A percentile compares a stretch with the other conserved stretches of the same genome.
Evolutionary conservation across 768 basidiomycete species (phyloP).

Genomic region (Tephrocybe sp.): DNA sequence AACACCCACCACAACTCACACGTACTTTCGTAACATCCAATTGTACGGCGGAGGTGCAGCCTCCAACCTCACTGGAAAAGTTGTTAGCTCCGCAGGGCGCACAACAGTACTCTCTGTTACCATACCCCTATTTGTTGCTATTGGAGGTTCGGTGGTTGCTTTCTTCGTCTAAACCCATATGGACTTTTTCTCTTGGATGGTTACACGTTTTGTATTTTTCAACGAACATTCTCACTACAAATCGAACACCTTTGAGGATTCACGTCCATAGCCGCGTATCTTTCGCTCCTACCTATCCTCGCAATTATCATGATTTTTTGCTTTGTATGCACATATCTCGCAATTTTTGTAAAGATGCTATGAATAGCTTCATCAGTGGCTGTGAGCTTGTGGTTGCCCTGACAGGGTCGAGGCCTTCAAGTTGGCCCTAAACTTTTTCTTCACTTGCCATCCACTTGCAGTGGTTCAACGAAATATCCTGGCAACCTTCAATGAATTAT

Average conservation of each 20-base stretch:
- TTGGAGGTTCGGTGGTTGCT: slow-evolving; percentile 9
- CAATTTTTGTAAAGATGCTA: too few species aligned
- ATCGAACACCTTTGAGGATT: too few species aligned
- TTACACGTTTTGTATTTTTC: background rate
- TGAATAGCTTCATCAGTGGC: slow-evolving; percentile 1
- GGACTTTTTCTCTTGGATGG: background rate
- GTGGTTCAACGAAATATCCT: too few species aligned
- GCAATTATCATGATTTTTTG: too few species aligned
- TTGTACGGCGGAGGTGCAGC: slow-evolving; percentile 57
- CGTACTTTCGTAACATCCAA: slow-evolving; percentile 75
- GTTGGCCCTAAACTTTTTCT: background rate
- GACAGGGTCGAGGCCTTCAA: too few species aligned
- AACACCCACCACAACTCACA: slow-evolving; percentile 62
- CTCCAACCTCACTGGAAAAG: slow-evolving; percentile 44
- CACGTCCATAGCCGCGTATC: too few species aligned
- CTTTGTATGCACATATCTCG: too few species aligned
- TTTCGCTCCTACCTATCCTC: too few species aligned
- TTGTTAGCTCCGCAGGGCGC: slow-evolving; percentile 25
- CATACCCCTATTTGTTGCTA: background rate
- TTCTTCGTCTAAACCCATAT: background rate
- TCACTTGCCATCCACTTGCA: too few species aligned
- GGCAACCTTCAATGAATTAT: slow-evolving; percentile 5
- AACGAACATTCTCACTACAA: too few species aligned
- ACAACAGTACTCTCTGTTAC: background rate
- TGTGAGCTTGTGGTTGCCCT: background rate